phyloP scores from a whole-genome alignment of 257 asterid genomes.

The Solanum chaucha region DNA sequence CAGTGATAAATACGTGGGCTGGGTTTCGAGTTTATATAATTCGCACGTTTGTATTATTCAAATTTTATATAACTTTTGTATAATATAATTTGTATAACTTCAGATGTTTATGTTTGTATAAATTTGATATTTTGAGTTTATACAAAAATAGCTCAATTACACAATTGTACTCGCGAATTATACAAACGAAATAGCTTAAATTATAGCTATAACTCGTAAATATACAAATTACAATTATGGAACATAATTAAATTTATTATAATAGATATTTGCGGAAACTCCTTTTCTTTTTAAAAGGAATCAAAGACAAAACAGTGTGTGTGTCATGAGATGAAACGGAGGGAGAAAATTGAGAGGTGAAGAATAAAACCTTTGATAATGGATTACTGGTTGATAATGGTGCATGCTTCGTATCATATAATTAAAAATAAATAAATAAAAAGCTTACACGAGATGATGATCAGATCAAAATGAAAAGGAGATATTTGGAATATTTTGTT shows the following conservation, averaged over 20 bases:
- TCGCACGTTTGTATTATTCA: too few species aligned
- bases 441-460: not conserved
- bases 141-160: too few species aligned
- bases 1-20: too few species aligned
- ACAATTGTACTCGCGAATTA: accelerated
- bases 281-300: not conserved
- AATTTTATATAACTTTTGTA: too few species aligned
- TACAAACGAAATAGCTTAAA: too few species aligned
- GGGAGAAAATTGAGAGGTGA: not conserved
- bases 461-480: not conserved
- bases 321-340: not conserved
- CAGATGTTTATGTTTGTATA: too few species aligned
- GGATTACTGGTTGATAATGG: not conserved
- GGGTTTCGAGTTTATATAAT: too few species aligned
- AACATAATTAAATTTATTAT: too few species aligned
- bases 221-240: too few species aligned
- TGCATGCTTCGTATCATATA: not conserved
- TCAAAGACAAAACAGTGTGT: not conserved
- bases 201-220: accelerated
- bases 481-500: not conserved
- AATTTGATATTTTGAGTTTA: too few species aligned
- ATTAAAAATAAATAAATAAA: not conserved
- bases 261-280: too few species aligned
- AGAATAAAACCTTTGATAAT: not conserved
- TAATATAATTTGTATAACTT: too few species aligned